Percentiles rank a stretch among this genome's conserved stretches.
Evolutionary conservation across 2,329 filamentous ascomycete genomes (phyloP).

Genomic region (Alternaria sp.): DNA sequence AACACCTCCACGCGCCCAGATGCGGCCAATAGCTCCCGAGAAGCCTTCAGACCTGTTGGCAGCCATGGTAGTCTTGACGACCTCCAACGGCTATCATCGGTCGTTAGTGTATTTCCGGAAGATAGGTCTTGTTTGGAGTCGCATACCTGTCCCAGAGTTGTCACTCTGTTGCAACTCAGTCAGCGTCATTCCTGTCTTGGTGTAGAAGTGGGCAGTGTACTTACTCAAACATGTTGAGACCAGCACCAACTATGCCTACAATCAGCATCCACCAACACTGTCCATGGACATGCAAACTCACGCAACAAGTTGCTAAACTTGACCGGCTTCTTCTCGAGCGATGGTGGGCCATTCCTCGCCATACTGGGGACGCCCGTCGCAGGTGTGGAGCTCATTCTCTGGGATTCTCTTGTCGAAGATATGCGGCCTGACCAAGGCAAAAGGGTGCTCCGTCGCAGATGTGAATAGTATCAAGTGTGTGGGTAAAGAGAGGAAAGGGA

Average conservation of each 20-base stretch:
- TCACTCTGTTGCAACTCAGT: constrained; percentile 60
- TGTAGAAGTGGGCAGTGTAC: constrained; percentile 38
- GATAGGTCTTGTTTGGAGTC: neutral
- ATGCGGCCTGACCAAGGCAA: constrained; percentile 98
- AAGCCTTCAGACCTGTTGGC: constrained; percentile 93
- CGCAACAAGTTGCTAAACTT: constrained; percentile 98
- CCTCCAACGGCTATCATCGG: constrained; percentile 83
- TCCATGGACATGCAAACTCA: constrained; percentile 51
- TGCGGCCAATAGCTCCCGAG: constrained; percentile 77
- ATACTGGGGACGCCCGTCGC: constrained; percentile 58
- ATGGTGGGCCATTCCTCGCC: constrained; percentile 54
- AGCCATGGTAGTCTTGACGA: constrained; percentile 99
- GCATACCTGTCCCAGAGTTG: constrained; percentile 70
- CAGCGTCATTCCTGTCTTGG: constrained; percentile 17
- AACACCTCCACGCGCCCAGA: constrained; percentile 93
- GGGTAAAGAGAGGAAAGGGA: constrained; percentile 29
- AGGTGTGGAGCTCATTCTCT: constrained; percentile 60
- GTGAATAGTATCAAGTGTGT: constrained; percentile 22
- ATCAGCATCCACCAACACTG: constrained; percentile 33
- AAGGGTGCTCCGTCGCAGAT: constrained; percentile 81
- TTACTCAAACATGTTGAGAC: constrained; percentile 93
- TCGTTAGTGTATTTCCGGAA: constrained; percentile 55
- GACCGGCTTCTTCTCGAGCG: constrained; percentile 97
- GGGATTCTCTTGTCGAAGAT: constrained; percentile 58
- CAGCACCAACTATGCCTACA: constrained; percentile 72